Evolutionary conservation across 768 basidiomycete genomes (phyloP).

Genomic region (Cantharellus anzutake): DNA sequence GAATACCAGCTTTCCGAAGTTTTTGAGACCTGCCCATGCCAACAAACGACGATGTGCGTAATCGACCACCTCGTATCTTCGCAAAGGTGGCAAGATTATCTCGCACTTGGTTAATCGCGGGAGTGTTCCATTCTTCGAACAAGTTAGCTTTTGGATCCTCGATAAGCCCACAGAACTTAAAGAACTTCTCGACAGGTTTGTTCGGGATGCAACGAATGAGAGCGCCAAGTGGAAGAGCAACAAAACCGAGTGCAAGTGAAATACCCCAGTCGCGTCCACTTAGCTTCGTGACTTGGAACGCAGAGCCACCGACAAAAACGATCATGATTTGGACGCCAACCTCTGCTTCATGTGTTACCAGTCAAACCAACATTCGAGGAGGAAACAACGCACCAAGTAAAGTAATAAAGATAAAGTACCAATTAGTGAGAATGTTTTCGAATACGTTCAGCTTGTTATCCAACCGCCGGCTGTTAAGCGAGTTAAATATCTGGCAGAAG

Average conservation of each 20-base stretch:
- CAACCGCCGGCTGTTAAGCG: slow-evolving; percentile 74
- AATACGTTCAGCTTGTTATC: slow-evolving; percentile 81
- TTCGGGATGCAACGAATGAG: slow-evolving; percentile 69
- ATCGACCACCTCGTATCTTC: slow-evolving; percentile 71
- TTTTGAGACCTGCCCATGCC: slow-evolving; percentile 49
- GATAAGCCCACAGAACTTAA: slow-evolving; percentile 38
- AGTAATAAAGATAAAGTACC: slow-evolving; percentile 72
- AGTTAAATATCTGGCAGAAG: slow-evolving; percentile 94
- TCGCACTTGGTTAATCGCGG: slow-evolving; percentile 61
- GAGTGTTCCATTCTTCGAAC: slow-evolving; percentile 33
- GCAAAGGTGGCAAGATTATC: slow-evolving; percentile 76
- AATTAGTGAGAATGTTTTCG: slow-evolving; percentile 58
- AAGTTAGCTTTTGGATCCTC: slow-evolving; percentile 37
- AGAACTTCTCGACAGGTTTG: slow-evolving; percentile 47
- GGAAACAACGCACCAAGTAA: slow-evolving; percentile 42
- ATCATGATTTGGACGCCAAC: slow-evolving; percentile 72
- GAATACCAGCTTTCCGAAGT: slow-evolving; percentile 26
- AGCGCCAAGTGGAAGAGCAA: slow-evolving; percentile 76
- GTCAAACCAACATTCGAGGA: too few species aligned
- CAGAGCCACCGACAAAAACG: slow-evolving; percentile 77
- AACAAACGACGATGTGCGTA: slow-evolving; percentile 62
- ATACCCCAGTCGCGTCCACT: slow-evolving; percentile 84
- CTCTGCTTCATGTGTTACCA: slow-evolving; percentile 29
- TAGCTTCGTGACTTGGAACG: slow-evolving; percentile 74
- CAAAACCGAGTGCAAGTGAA: slow-evolving; percentile 66